Conservation (phyloP, 129 eudicot genomes). For the Pseudognaphalium luteoalbum region DNA sequence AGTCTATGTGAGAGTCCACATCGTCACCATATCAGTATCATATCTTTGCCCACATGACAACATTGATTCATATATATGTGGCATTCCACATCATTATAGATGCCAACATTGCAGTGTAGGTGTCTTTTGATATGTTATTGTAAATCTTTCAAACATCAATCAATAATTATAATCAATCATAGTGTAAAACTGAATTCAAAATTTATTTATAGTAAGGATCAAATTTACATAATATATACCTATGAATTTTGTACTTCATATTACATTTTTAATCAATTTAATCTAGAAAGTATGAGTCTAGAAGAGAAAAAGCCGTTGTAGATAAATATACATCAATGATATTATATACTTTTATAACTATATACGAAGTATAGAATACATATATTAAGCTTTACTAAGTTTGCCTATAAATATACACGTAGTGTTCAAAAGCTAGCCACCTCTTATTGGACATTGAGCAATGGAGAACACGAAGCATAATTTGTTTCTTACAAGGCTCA, state of each 20-base stretch:
- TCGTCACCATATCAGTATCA: too few relatives aligned
- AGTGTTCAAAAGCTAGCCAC: slow-evolving; percentile 10
- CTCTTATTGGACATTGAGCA: slow-evolving; percentile 22
- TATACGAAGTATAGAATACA: background rate
- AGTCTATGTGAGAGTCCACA: too few relatives aligned
- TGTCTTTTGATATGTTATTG: too few relatives aligned
- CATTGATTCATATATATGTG: too few relatives aligned
- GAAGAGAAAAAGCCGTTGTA: background rate
- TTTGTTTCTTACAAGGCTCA: slow-evolving; percentile 24
- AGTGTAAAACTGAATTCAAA: too few relatives aligned
- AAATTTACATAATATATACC: too few relatives aligned
- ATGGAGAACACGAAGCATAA: slow-evolving; percentile 32
- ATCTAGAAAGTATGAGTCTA: background rate
- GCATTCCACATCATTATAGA: too few relatives aligned
- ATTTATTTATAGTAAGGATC: too few relatives aligned
- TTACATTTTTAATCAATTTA: background rate
- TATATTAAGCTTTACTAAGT: background rate
- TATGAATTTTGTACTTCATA: background rate
- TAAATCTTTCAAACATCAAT: too few relatives aligned
- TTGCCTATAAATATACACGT: slow-evolving; percentile 22
- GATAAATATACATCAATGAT: background rate
- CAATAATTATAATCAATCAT: too few relatives aligned
- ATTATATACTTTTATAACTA: background rate
- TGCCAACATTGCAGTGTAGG: too few relatives aligned
- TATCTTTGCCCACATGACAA: too few relatives aligned